Conservation (phyloP, 1,139 yeast species). For the Saccharomycopsis hybrid region DNA sequence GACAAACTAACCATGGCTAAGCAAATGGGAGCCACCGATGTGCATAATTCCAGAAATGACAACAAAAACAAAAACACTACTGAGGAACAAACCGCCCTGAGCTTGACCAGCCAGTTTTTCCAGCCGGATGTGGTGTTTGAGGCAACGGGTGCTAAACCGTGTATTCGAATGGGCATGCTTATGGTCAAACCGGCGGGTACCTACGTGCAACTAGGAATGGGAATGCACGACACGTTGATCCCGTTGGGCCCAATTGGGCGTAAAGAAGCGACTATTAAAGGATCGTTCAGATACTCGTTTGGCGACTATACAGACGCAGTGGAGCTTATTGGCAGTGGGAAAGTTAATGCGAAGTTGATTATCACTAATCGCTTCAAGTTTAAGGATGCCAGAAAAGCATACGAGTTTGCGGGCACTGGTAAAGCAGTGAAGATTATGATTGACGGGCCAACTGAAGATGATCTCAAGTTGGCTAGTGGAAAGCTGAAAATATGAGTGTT, state of each 20-base stretch:
- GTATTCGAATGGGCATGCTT: slow-evolving; percentile 58
- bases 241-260: slow-evolving; percentile 69
- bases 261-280: slow-evolving; percentile 64
- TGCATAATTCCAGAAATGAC: slow-evolving; percentile 43
- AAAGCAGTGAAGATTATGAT: slow-evolving; percentile 59
- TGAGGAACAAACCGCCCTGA: slow-evolving; percentile 30
- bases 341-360: slow-evolving; percentile 55
- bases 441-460: slow-evolving; percentile 37
- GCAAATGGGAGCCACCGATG: slow-evolving; percentile 53
- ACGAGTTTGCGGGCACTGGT: slow-evolving; percentile 49
- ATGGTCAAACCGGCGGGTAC: slow-evolving; percentile 56
- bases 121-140: slow-evolving; percentile 62
- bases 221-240: slow-evolving; percentile 56
- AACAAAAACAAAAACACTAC: slow-evolving; percentile 26
- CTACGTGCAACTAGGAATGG: slow-evolving; percentile 73
- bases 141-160: slow-evolving; percentile 71
- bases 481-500: too few species aligned
- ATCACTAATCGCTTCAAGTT: slow-evolving; percentile 78
- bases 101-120: slow-evolving; percentile 33
- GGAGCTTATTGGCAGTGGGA: slow-evolving; percentile 55
- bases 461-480: not conserved
- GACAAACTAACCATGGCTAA: slow-evolving; percentile 53
- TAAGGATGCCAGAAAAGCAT: slow-evolving; percentile 74
- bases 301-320: slow-evolving; percentile 77
- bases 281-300: slow-evolving; percentile 75